Evolutionary conservation across 371 early-diverging fungal genomes (phyloP), one percentile per base, ranked within the genome.

Genomic region (Rhizopus microsporus): DNA sequence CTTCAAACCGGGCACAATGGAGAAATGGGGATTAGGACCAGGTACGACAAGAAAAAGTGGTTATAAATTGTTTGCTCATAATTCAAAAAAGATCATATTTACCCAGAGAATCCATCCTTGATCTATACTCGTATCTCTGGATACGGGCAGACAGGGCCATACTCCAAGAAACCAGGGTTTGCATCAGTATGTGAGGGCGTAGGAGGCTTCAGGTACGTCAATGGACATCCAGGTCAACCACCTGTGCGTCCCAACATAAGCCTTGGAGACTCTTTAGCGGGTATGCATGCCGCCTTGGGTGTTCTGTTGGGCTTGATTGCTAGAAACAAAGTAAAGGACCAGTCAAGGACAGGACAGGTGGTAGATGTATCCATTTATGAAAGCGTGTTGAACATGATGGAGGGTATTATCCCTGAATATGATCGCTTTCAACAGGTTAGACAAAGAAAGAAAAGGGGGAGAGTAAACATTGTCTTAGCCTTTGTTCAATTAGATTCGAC

Each of bases 1-100:
- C 54, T 83, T 83, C 58, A 76, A 79, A 35, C 82, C 82, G 13
- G 81, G 79, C 13, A 80, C 81, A 4, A 80, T 83, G 82, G 84
- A 83, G 51, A 83, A 82, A 62, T 83, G 84, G 84, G 80, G 80
- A 4, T 62, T 83, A 38, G 84, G 84, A 4, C 84, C 84, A 49
- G 79, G 77, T 75, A 65, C 50, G 46, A 7, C 12, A n/a, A 7
- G 49, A 8, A 12, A 6, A 40, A 34, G n/a, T 38, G 35, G 8
- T 9, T 7, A 38, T 13, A 23, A 3, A 34, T 5, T n/a, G 5
- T n/a, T 45, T 55, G n/a, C 34, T 15, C 32, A 30, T 42, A 32
- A 16, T 10, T 0, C 13, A 31, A 16, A 9, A 29, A 33, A 79
- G 81, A 75, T 60, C 76, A 73, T 16, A 60, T 80, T 17, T 74